Evolutionary conservation across 306 rosid genomes (phyloP).

Genomic region (Cicer judaicum): DNA sequence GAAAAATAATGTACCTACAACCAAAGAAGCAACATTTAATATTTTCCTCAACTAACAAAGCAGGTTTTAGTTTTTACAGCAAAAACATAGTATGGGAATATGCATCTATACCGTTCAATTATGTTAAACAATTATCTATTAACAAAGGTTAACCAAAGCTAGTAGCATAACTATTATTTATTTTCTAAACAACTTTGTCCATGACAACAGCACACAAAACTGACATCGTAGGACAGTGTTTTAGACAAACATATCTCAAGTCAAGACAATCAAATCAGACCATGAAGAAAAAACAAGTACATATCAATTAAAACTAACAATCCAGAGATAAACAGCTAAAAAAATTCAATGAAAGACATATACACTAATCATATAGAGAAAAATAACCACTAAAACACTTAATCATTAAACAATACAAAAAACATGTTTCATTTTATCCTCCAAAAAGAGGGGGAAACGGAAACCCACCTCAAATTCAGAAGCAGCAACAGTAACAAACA

Average conservation of each 20-base stretch:
- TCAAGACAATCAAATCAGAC: constrained; percentile 19
- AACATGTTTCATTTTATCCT: no score
- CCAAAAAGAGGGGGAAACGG: background rate
- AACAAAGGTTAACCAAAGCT: constrained; percentile 13
- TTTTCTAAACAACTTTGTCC: background rate
- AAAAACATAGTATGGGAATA: background rate
- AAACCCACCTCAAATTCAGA: constrained; percentile 12
- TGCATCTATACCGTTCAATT: background rate
- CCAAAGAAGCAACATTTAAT: background rate
- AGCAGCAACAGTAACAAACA: constrained; percentile 25
- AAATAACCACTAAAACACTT: background rate
- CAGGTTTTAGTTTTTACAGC: constrained; percentile 8
- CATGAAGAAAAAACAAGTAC: background rate
- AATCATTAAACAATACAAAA: background rate
- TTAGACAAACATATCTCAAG: background rate
- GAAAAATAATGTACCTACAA: background rate
- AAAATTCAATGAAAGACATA: background rate
- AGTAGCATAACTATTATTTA: background rate
- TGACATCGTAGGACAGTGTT: background rate
- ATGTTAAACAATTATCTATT: background rate
- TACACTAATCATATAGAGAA: no score
- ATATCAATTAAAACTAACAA: background rate
- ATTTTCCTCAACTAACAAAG: background rate
- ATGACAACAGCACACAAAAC: background rate
- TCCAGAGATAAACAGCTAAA: constrained; percentile 4